Evolutionary conservation across 805 yeast species (phyloP).

Genomic region (Candida ponderosae): DNA sequence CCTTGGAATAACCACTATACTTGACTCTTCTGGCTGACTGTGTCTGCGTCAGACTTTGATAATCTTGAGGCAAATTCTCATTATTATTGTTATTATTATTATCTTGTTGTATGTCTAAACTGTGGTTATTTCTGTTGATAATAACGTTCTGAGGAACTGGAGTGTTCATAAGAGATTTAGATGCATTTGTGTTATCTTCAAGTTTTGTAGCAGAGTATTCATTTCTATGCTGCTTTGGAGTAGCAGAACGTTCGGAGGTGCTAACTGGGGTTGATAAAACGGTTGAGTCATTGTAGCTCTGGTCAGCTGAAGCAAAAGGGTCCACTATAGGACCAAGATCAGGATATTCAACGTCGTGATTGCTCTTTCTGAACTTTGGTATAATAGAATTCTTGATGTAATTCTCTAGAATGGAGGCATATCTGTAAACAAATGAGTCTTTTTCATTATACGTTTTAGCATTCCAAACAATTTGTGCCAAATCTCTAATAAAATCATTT

Average conservation of each 20-base stretch:
- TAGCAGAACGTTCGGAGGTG: not conserved
- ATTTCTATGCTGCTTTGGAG: too few relatives aligned
- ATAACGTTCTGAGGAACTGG: not conserved
- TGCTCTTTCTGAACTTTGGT: slow-evolving; percentile 23
- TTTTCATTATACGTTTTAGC: slow-evolving; percentile 78
- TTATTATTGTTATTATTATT: too few relatives aligned
- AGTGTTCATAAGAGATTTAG: too few relatives aligned
- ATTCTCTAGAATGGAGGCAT: slow-evolving; percentile 48
- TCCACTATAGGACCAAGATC: slow-evolving; percentile 66
- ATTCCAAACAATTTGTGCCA: slow-evolving; percentile 85
- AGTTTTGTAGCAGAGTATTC: too few relatives aligned
- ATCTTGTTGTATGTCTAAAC: too few relatives aligned
- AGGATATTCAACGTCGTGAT: slow-evolving; percentile 30
- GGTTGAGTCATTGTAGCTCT: not conserved
- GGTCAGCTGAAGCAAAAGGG: slow-evolving; percentile 1
- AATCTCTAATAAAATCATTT: slow-evolving; percentile 65
- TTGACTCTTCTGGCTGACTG: not conserved
- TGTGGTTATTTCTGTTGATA: too few relatives aligned
- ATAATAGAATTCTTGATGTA: slow-evolving; percentile 28
- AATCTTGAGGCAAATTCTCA: not conserved
- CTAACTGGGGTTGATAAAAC: not conserved
- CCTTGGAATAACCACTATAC: slow-evolving; percentile 5
- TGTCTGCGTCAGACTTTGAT: not conserved
- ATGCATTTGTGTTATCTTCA: not conserved
- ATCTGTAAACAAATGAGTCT: slow-evolving; percentile 56